These are phyloP conservation scores for Backusella circina DNA, from an alignment of 192 early-diverging fungal genomes.

Conservation along the genomic window DNA sequence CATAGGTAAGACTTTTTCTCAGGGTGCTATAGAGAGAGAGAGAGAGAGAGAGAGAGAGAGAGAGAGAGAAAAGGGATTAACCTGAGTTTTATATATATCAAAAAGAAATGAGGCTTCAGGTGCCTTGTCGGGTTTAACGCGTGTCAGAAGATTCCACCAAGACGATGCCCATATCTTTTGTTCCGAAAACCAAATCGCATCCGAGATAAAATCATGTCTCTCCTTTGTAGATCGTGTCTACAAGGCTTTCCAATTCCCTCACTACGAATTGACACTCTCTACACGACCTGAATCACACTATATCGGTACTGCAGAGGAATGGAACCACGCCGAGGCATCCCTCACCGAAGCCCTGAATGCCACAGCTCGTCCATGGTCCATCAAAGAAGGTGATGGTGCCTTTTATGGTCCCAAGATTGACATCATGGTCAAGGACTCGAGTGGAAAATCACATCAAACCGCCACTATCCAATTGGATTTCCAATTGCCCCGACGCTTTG, in stretches of 20 bases:
- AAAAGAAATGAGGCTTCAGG: conserved; percentile 89
- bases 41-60: background rate
- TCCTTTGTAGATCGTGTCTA: conserved; percentile 79
- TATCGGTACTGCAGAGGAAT: conserved; percentile 73
- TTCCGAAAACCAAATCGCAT: conserved; percentile 67
- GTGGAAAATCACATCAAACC: conserved; percentile 84
- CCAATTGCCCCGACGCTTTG: conserved; percentile 85
- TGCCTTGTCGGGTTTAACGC: conserved; percentile 83
- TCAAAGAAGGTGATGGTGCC: conserved; percentile 87
- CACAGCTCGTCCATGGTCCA: conserved; percentile 57
- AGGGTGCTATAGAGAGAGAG: background rate
- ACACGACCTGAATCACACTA: conserved; percentile 72
- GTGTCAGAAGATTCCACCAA: conserved; percentile 94
- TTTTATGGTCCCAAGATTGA: conserved; percentile 99
- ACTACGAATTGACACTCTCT: conserved; percentile 76
- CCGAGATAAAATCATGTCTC: conserved; percentile 79
- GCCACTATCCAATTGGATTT: conserved; percentile 96
- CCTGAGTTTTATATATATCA: conserved; percentile 1
- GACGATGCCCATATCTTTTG: conserved; percentile 98
- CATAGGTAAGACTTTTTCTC: conserved; percentile 82
- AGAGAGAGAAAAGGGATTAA: background rate
- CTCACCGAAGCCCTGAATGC: conserved; percentile 66
- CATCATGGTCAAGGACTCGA: conserved; percentile 76
- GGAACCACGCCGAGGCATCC: conserved; percentile 75
- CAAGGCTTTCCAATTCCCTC: conserved; percentile 69